Base-by-base conservation (phyloP, 208 protist species). In the Porcisia deanei region DNA sequence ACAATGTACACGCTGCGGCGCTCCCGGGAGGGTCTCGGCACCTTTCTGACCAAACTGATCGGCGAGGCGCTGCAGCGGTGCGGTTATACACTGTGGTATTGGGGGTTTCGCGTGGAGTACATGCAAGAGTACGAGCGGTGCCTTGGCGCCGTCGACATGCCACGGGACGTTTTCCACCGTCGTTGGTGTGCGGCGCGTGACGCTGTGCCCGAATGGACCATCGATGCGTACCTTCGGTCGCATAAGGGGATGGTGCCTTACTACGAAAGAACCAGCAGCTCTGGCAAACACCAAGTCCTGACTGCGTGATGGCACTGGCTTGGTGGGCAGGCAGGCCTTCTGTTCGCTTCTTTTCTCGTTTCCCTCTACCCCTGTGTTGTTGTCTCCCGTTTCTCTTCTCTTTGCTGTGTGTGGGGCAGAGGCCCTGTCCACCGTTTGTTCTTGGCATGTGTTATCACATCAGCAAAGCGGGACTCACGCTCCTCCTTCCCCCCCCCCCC, bases 81-180 rank as follows among this genome's bases (percentile, higher is more conserved):
- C 75, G 87, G 91, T 0, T 96, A 94, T 73, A 72, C 88, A 43
- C 34, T 96, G 67, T 96, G 91, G 89, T 96, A 94, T 72, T 94
- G 91, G 91, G 91, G 91, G 0, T 80, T 85, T 14, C 71, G 79
- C 1, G 53, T 96, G 4, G 81, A 70, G 8, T 96, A 96, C 79
- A 94, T 96, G 91, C 59, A 41, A 9, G 74, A 93, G 41, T 93
- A 83, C 75, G 82, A 87, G 58, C 53, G 52, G 14, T 78, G 76
- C 72, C 94, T 94, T 73, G 89, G 88, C 30, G 88, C 71, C 12
- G 53, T 68, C 57, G 68, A 77, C 43, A 73, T 92, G 75, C 45
- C 59, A 16, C 82, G 83, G 7, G 43, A 43, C 7, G 81, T 82
- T 0, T 94, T 96, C 54, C 82, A 88, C 63, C 43, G 63, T 7